A percentile compares a stretch with the other conserved stretches of the same genome.
These are phyloP conservation scores for Rhizophora apiculata DNA, from an alignment of 345 rosid species.

Conservation along the genomic window DNA sequence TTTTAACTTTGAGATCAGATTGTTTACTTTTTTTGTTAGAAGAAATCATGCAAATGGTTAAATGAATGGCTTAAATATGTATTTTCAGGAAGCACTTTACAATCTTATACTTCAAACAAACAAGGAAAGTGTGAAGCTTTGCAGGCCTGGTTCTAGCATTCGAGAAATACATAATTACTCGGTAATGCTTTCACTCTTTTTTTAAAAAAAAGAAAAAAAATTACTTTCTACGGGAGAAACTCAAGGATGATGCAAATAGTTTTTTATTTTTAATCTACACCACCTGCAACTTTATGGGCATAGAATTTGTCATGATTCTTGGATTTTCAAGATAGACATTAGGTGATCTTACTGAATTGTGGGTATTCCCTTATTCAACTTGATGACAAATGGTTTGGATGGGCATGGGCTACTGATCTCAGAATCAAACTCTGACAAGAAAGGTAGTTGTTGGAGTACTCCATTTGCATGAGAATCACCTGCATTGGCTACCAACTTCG, in stretches of 20 bases:
- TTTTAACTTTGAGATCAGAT: not conserved
- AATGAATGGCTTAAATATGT: constrained; percentile 9
- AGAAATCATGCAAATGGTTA: not conserved
- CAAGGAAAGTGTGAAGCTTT: constrained; percentile 66
- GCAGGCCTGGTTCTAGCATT: constrained; percentile 78
- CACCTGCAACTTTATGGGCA: too few relatives aligned
- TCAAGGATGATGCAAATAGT: too few relatives aligned
- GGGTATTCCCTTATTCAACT: not conserved
- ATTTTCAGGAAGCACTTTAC: constrained; percentile 72
- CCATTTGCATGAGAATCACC: not conserved
- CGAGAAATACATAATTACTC: constrained; percentile 67
- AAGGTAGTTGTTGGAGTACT: not conserved
- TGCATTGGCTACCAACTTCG: constrained; percentile 1
- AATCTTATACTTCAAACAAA: constrained; percentile 84
- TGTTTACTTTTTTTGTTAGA: not conserved
- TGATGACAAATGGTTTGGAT: not conserved
- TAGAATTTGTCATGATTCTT: not conserved
- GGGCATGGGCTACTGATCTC: not conserved
- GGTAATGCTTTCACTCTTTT: constrained; percentile 37
- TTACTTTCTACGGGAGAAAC: too few relatives aligned
- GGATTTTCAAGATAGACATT: not conserved
- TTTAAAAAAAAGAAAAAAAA: not conserved
- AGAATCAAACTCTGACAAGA: not conserved
- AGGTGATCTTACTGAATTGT: not conserved
- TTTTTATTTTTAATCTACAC: not conserved